phyloP scores from a whole-genome alignment of 148 eudicot species.

The Polygonum aviculare region DNA sequence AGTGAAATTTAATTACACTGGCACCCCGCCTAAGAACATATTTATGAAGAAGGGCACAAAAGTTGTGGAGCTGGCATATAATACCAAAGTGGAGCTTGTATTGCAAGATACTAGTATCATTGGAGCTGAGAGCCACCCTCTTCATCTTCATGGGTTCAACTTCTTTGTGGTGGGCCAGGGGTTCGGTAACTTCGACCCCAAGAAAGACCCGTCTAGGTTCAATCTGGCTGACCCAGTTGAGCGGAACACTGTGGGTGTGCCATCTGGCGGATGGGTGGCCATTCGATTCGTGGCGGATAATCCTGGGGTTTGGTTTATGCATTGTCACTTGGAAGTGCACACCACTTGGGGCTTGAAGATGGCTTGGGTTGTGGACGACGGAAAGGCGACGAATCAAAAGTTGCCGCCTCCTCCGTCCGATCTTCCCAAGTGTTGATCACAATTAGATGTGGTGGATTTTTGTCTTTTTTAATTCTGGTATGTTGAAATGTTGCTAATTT shows the following conservation, averaged over 20 bases:
- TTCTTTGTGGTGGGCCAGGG: conserved; percentile 65
- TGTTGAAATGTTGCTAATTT: neutral
- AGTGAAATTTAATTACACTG: conserved; percentile 7
- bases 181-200: conserved; percentile 52
- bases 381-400: conserved; percentile 30
- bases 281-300: conserved; percentile 56
- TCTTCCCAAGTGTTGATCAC: conserved; percentile 38
- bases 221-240: conserved; percentile 66
- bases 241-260: conserved; percentile 54
- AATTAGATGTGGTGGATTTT: neutral
- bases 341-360: conserved; percentile 51
- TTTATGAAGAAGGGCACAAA: conserved; percentile 40
- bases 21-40: conserved; percentile 34
- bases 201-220: conserved; percentile 35
- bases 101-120: conserved; percentile 62
- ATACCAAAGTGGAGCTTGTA: conserved; percentile 53
- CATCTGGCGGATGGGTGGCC: conserved; percentile 72
- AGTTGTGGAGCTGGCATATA: conserved; percentile 41
- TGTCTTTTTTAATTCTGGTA: neutral
- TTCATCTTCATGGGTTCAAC: conserved; percentile 64
- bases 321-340: conserved; percentile 49
- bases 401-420: conserved; percentile 50
- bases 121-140: conserved; percentile 64
- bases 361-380: conserved; percentile 46
- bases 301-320: conserved; percentile 58